Conservation (phyloP, 1,139 yeast species). For the Taiozyma sp. region DNA sequence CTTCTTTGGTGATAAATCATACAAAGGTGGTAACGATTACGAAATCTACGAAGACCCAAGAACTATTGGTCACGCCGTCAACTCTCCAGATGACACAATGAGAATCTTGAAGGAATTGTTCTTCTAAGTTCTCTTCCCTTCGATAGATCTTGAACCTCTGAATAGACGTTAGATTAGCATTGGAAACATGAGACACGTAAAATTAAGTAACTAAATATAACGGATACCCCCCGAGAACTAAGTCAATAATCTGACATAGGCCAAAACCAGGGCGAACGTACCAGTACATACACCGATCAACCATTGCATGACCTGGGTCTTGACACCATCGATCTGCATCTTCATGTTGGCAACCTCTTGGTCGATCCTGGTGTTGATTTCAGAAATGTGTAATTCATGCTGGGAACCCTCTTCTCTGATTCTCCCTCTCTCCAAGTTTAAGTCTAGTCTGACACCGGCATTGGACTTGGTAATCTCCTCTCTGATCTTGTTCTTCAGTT, state of each 20-base stretch:
- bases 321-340: slow-evolving; percentile 90
- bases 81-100: slow-evolving; percentile 83
- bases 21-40: slow-evolving; percentile 97
- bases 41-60: slow-evolving; percentile 90
- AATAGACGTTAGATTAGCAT: background rate
- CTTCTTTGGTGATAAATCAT: slow-evolving; percentile 98
- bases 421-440: slow-evolving; percentile 91
- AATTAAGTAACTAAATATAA: background rate
- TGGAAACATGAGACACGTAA: background rate
- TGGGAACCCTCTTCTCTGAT: slow-evolving; percentile 90
- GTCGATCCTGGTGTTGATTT: slow-evolving; percentile 90
- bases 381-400: slow-evolving; percentile 91
- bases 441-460: slow-evolving; percentile 85
- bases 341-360: slow-evolving; percentile 94
- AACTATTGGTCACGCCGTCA: slow-evolving; percentile 94
- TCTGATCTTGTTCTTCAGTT: slow-evolving; percentile 74
- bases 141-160: background rate
- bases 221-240: background rate
- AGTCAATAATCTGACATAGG: slow-evolving; percentile 81
- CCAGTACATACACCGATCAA: slow-evolving; percentile 97
- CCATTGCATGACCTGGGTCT: slow-evolving; percentile 98
- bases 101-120: slow-evolving; percentile 80
- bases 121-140: slow-evolving; percentile 16
- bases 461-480: slow-evolving; percentile 91
- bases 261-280: slow-evolving; percentile 89